Evolutionary conservation across 2,329 filamentous ascomycete genomes (phyloP).

Genomic region (Davidsoniella eucalypti): DNA sequence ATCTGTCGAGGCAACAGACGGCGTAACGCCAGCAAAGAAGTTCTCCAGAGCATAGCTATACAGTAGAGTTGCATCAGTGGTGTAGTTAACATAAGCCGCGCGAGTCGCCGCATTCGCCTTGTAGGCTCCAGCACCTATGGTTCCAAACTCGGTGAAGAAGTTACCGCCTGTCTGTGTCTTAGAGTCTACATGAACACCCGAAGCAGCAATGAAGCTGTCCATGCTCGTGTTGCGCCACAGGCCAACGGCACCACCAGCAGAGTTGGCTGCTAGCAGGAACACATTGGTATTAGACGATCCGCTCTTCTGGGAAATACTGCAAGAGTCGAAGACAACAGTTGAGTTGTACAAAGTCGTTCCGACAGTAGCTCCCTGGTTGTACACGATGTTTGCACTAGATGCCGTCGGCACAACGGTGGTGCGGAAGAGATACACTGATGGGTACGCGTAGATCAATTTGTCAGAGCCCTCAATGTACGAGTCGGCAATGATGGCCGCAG

Average conservation of each 20-base stretch:
- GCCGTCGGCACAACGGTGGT: slow-evolving; percentile 25
- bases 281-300: slow-evolving; percentile 22
- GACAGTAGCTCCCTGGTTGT: slow-evolving; percentile 22
- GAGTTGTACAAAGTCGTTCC: slow-evolving; percentile 22
- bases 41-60: slow-evolving; percentile 20
- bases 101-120: slow-evolving; percentile 21
- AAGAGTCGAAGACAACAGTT: slow-evolving; percentile 25
- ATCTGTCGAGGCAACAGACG: slow-evolving; percentile 19
- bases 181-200: slow-evolving; percentile 19
- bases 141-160: slow-evolving; percentile 26
- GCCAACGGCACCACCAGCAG: slow-evolving; percentile 21
- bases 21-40: slow-evolving; percentile 22
- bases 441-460: slow-evolving; percentile 25
- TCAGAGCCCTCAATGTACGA: slow-evolving; percentile 28
- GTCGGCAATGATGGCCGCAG: slow-evolving; percentile 25
- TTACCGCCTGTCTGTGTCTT: slow-evolving; percentile 20
- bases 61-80: slow-evolving; percentile 21
- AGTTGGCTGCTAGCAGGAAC: slow-evolving; percentile 26
- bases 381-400: slow-evolving; percentile 19
- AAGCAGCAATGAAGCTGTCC: slow-evolving; percentile 22
- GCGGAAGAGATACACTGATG: slow-evolving; percentile 21
- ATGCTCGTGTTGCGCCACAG: slow-evolving; percentile 26
- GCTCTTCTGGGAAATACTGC: slow-evolving; percentile 20
- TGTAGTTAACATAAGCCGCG: slow-evolving; percentile 19
- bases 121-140: slow-evolving; percentile 25